Base-by-base conservation (phyloP, 2,329 filamentous ascomycete genomes). In the Alternaria conjuncta region DNA sequence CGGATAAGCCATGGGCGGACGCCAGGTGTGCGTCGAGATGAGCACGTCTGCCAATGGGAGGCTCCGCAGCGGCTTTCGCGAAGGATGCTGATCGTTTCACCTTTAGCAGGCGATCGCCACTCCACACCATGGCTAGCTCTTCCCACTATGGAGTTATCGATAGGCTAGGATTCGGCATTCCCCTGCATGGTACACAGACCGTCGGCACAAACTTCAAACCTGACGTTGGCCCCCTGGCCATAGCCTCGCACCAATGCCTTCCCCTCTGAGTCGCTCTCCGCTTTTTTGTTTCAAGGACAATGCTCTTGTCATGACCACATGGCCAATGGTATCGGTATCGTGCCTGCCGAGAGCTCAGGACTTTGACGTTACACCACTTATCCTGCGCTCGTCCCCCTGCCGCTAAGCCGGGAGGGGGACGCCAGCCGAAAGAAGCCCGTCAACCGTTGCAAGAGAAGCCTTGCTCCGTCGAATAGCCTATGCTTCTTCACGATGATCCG, bases 281-380 rank as follows among this genome's bases (percentile, higher is more conserved):
- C 67, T 68, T 64, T 64, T 60, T 65, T 66, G 74, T 76, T 77
- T 78, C 74, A 76, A 44, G 72, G 72, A 77, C 75, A 73, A 68
- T 65, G 63, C 61, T 61, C 64, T 67, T 59, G 60, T 64, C 60
- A 67, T 65, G 43, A 32, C 36, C 55, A 57, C 62, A 55, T 26
- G 61, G 61, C 75, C 74, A 76, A 76, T 78, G 50, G 62, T 23
- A 43, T 13, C 26, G 21, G 13, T 41, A 28, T 63, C 57, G 76
- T 77, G 68, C 76, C 74, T 77, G 73, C 64, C 74, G 60, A 68
- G 65, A 57, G 13, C 50, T 55, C 28, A 63, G 44, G 30, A 69
- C 50, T 64, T 66, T 66, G 66, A 56, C 28, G 65, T 64, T 68
- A 63, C 73, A 73, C 70, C 70, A 68, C 68, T 65, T 30, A 61